Conservation (phyloP, 2,329 filamentous ascomycete species). For the Aspergillus terreus region DNA sequence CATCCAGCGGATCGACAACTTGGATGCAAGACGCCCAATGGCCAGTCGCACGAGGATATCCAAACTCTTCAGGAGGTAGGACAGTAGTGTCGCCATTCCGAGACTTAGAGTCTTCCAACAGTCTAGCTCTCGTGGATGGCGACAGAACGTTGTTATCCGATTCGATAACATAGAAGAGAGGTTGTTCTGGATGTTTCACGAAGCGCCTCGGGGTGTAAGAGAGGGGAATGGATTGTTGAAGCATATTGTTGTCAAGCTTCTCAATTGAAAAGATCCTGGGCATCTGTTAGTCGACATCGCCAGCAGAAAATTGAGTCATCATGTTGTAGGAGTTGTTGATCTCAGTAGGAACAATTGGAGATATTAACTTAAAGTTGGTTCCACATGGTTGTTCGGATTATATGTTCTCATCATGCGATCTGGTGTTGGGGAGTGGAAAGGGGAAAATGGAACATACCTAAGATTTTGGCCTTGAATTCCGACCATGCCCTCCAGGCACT, state of each 20-base stretch:
- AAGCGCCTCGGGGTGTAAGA: slow-evolving; percentile 88
- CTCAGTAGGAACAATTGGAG: slow-evolving; percentile 99
- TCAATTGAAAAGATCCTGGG: slow-evolving; percentile 83
- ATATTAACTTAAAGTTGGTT: slow-evolving; percentile 43
- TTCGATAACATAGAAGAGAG: slow-evolving; percentile 91
- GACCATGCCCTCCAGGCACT: slow-evolving; percentile 90
- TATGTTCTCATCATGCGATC: slow-evolving; percentile 46
- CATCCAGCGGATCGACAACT: slow-evolving; percentile 75
- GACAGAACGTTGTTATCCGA: slow-evolving; percentile 89
- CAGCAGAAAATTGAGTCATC: not conserved
- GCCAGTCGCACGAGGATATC: slow-evolving; percentile 75
- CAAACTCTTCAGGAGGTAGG: slow-evolving; percentile 77
- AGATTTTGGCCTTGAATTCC: slow-evolving; percentile 86
- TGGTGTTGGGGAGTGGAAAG: slow-evolving; percentile 14
- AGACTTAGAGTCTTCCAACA: slow-evolving; percentile 67
- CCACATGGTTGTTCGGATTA: slow-evolving; percentile 41
- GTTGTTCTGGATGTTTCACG: slow-evolving; percentile 79
- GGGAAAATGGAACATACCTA: slow-evolving; percentile 57
- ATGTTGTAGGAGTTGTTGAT: slow-evolving; percentile 17
- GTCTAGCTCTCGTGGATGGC: slow-evolving; percentile 68
- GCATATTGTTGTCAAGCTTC: slow-evolving; percentile 77
- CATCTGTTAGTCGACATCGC: slow-evolving; percentile 8
- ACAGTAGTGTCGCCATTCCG: slow-evolving; percentile 69
- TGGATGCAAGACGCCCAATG: slow-evolving; percentile 97
- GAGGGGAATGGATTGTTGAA: slow-evolving; percentile 80